A percentile compares a stretch with the other conserved stretches of the same genome.
These are phyloP conservation scores for Phytopythium mirpurense DNA, from an alignment of 352 stramenopile species.

Conservation along the genomic window DNA sequence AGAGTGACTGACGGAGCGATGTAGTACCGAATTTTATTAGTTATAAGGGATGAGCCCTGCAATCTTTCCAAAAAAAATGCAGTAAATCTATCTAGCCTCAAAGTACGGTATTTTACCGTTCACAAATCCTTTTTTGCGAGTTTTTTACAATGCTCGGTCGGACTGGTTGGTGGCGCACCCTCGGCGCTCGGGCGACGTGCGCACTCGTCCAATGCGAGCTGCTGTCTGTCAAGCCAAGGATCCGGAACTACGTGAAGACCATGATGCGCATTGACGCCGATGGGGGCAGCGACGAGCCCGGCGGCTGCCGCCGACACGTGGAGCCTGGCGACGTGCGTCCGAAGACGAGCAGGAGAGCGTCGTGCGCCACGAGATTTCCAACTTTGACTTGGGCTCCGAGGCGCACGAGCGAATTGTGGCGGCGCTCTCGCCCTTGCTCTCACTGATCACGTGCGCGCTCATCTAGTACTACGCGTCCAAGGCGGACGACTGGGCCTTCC, in stretches of 20 bases:
- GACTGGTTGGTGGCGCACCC: no score
- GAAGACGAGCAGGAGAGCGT: constrained; percentile 56
- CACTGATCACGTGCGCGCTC: constrained; percentile 59
- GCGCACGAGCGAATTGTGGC: constrained; percentile 65
- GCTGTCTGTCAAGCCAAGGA: constrained; percentile 56
- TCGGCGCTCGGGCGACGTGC: no score
- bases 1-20: constrained; percentile 1
- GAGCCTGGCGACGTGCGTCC: constrained; percentile 54
- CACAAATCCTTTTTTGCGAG: no score
- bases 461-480: constrained; percentile 70
- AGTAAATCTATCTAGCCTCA: no score
- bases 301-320: constrained; percentile 71
- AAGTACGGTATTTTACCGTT: no score
- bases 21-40: no score
- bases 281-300: constrained; percentile 22
- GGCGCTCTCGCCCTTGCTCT: constrained; percentile 61
- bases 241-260: constrained; percentile 54
- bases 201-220: no score
- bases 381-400: constrained; percentile 84
- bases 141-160: no score
- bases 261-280: constrained; percentile 69
- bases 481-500: constrained; percentile 62
- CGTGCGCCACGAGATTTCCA: constrained; percentile 71
- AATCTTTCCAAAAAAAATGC: no score
- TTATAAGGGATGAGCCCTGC: no score